Evolutionary conservation across 108 stramenopile genomes (phyloP).

Genomic region (Bacterosira constricta): DNA sequence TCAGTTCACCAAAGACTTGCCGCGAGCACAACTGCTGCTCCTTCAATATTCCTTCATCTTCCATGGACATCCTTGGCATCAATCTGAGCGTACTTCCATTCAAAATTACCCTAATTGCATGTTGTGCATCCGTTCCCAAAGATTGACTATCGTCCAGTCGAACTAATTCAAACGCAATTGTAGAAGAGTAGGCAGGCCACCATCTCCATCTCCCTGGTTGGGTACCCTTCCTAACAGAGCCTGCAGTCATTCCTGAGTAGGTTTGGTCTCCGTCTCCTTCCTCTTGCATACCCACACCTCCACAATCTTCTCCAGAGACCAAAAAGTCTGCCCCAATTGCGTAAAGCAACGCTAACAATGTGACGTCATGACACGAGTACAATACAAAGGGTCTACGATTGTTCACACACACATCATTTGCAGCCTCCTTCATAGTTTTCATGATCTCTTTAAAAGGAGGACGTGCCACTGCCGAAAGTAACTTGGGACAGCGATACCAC

Average conservation of each 20-base stretch:
- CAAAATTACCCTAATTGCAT: constrained; percentile 48
- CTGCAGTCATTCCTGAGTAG: constrained; percentile 13
- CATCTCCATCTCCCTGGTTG: constrained; percentile 34
- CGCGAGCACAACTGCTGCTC: constrained; percentile 26
- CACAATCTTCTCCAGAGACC: constrained; percentile 46
- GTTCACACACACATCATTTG: background rate
- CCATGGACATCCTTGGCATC: constrained; percentile 32
- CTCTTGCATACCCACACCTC: constrained; percentile 31
- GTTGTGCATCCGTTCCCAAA: constrained; percentile 17
- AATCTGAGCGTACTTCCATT: constrained; percentile 45
- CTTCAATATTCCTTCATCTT: constrained; percentile 39
- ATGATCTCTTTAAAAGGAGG: constrained; percentile 67
- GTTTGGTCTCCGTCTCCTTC: constrained; percentile 12
- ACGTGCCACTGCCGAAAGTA: constrained; percentile 64
- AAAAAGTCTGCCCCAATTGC: constrained; percentile 75
- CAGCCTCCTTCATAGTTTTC: constrained; percentile 38
- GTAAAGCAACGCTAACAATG: constrained; percentile 71
- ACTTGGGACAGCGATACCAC: constrained; percentile 66
- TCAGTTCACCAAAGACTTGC: constrained; percentile 27
- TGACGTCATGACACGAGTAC: constrained; percentile 83
- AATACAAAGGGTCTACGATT: constrained; percentile 61
- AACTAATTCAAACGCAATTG: constrained; percentile 53
- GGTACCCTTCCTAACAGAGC: constrained; percentile 1
- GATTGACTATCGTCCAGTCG: constrained; percentile 10
- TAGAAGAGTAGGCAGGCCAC: constrained; percentile 53